Conservation (phyloP, 345 rosid genomes). For the Geranium rotundifolium region DNA sequence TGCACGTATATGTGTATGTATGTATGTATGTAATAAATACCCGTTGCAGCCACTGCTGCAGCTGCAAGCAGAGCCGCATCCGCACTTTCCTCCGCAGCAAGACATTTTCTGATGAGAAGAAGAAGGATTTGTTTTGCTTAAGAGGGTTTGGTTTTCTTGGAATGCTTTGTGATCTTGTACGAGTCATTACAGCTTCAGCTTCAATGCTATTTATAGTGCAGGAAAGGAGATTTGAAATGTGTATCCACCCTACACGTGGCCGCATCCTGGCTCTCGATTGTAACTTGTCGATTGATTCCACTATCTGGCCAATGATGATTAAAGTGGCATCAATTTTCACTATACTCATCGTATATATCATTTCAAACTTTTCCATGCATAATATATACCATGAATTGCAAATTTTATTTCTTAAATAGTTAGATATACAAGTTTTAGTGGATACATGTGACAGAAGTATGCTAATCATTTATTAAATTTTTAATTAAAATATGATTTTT, state of each 20-base stretch:
- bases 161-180: constrained; percentile 1
- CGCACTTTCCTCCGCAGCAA: constrained; percentile 50
- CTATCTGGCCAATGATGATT: too few relatives aligned
- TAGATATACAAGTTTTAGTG: too few relatives aligned
- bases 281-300: too few relatives aligned
- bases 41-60: constrained; percentile 40
- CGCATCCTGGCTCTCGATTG: background rate
- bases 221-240: background rate
- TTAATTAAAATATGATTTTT: too few relatives aligned
- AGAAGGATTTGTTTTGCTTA: too few relatives aligned
- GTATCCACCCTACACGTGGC: constrained; percentile 27
- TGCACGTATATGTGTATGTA: background rate
- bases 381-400: too few relatives aligned
- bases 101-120: constrained; percentile 28
- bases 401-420: too few relatives aligned
- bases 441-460: too few relatives aligned
- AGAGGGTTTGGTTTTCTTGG: background rate
- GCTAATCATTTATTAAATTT: too few relatives aligned
- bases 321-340: too few relatives aligned
- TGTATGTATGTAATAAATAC: constrained; percentile 14
- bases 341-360: too few relatives aligned
- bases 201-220: constrained; percentile 12
- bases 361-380: too few relatives aligned
- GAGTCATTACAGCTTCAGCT: background rate
- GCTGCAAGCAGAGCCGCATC: constrained; percentile 43